Evolutionary conservation across 139 green algal species (phyloP), one percentile per base, ranked within the genome.

Genomic region (Edaphochlamys debaryana): DNA sequence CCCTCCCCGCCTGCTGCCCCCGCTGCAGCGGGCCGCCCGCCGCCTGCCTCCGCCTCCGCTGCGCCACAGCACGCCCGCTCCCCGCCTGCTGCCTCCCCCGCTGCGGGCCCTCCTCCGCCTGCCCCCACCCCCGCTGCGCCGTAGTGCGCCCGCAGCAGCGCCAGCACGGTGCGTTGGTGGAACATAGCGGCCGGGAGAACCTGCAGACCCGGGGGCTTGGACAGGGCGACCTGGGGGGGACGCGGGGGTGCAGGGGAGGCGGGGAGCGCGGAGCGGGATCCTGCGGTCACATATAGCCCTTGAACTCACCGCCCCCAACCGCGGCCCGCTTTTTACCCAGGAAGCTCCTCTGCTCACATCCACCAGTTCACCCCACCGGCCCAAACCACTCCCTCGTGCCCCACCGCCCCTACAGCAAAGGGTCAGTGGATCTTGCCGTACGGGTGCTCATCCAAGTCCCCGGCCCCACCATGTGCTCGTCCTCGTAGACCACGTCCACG

Each of bases 161-260:
- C 64, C 19, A 90, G 82, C 27, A 85, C 67, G 45, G 82, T 89
- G 52, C 87, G 84, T 40, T 91, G 78, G 74, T 89, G 67, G 38
- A 87, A 56, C 40, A 79, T 82, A n/a, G 83, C 82, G 3, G 64
- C 87, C 0, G 85, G 75, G 42, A 89, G 41, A 13, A 54, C 45
- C 76, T 91, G 87, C 67, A 92, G 77, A 0, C 87, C 85, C 11
- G 87, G 67, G 19, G 89, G 89, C 67, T 92, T 92, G 89, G 77
- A 58, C 11, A 92, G 54, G 5, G 77, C 87, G 58, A 92, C 77
- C 82, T 90, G 70, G 3, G 37, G 1, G 9, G 52, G 32, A 6
- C n/a, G n/a, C n/a, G n/a, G n/a, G n/a, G n/a, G n/a, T n/a, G n/a
- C n/a, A n/a, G n/a, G n/a, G n/a, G n/a, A n/a, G n/a, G n/a, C n/a